A percentile compares a stretch with the other conserved stretches of the same genome.
These are phyloP conservation scores for Alisma plantagoaquatica DNA, from an alignment of 106 monocot genomes.

Conservation along the genomic window DNA sequence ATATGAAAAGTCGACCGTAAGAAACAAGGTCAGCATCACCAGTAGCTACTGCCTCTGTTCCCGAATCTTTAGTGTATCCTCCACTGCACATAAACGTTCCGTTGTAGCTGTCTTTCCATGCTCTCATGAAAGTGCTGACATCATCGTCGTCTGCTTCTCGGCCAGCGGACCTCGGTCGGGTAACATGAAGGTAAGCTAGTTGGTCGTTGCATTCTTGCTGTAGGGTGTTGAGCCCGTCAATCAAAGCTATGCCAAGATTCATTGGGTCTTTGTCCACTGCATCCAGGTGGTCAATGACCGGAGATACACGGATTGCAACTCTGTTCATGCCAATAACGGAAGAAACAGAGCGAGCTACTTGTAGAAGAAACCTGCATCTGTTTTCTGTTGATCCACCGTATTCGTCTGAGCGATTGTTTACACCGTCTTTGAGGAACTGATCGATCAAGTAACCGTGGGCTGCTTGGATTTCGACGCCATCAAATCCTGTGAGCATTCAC, in stretches of 20 bases:
- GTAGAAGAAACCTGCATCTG: constrained; percentile 54
- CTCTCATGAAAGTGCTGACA: constrained; percentile 40
- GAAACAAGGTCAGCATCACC: constrained; percentile 85
- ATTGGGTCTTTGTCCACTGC: constrained; percentile 68
- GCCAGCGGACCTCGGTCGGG: constrained; percentile 84
- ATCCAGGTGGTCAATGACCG: constrained; percentile 89
- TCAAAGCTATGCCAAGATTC: constrained; percentile 47
- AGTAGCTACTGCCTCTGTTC: constrained; percentile 52
- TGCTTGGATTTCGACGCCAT: constrained; percentile 94
- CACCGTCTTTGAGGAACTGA: constrained; percentile 94
- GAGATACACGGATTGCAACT: constrained; percentile 74
- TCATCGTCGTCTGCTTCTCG: constrained; percentile 46
- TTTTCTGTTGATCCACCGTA: constrained; percentile 66
- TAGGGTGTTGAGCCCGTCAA: constrained; percentile 43
- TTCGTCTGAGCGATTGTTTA: constrained; percentile 75
- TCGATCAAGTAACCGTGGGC: constrained; percentile 95
- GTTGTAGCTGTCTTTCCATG: constrained; percentile 36
- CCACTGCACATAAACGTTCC: constrained; percentile 90
- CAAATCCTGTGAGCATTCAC: constrained; percentile 34
- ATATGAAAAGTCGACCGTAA: constrained; percentile 79
- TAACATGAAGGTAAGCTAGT: constrained; percentile 85
- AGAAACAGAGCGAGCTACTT: constrained; percentile 36
- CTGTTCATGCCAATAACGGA: constrained; percentile 47
- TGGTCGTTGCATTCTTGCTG: constrained; percentile 27
- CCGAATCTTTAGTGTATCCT: constrained; percentile 79